A percentile compares a stretch with the other conserved stretches of the same genome.
Conservation (phyloP, 73 alveolate genomes). For the Tetrahymena thermophila region DNA sequence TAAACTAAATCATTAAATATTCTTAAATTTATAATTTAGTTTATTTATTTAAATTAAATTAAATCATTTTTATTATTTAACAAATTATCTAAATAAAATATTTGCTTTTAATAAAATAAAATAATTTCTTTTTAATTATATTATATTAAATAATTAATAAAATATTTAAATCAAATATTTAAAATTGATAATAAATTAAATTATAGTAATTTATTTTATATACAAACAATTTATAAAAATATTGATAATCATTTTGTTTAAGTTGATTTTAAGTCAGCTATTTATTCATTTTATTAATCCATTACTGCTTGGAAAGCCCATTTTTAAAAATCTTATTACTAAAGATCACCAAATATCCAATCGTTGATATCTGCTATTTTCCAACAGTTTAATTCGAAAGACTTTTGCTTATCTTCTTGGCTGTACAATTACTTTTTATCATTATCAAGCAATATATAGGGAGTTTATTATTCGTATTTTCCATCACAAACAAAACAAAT, state of each 20-base stretch:
- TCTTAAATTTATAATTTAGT: too few relatives aligned
- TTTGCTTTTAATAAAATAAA: too few relatives aligned
- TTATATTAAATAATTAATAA: too few relatives aligned
- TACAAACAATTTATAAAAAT: background rate
- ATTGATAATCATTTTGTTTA: background rate
- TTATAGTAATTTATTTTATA: too few relatives aligned
- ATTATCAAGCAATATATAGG: background rate
- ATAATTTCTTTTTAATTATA: too few relatives aligned
- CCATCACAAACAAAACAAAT: background rate
- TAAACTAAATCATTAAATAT: too few relatives aligned
- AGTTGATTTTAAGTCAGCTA: background rate
- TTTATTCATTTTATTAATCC: background rate
- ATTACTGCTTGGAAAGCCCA: background rate
- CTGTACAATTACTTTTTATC: background rate
- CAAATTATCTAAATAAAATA: too few relatives aligned
- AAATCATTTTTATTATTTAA: too few relatives aligned
- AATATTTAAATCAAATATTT: too few relatives aligned
- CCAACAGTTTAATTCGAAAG: background rate
- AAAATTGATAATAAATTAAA: too few relatives aligned
- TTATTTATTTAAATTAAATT: too few relatives aligned
- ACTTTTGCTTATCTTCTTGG: background rate
- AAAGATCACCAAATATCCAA: background rate
- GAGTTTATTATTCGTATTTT: background rate
- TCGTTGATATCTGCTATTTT: background rate
- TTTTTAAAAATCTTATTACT: background rate